phyloP scores from a whole-genome alignment of 148 eudicot genomes.

The Camellia japonica region DNA sequence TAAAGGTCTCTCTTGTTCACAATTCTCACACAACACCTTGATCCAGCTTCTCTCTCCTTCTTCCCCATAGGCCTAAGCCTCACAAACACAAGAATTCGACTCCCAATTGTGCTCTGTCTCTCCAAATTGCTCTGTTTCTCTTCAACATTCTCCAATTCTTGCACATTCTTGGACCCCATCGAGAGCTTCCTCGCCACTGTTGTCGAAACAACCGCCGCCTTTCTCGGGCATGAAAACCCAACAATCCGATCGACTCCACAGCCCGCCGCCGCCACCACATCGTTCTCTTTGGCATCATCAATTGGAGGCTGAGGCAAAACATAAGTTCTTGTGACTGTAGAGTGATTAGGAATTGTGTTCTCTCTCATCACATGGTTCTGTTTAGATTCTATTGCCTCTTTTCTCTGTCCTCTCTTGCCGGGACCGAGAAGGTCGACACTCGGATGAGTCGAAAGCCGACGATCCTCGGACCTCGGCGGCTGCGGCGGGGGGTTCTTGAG shows the following conservation, averaged over 20 bases:
- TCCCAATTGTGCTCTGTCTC: constrained; percentile 8
- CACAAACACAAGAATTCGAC: constrained; percentile 77
- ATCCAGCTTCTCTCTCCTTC: constrained; percentile 68
- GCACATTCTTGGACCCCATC: constrained; percentile 40
- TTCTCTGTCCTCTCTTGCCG: too few relatives aligned
- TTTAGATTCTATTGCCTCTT: constrained; percentile 4
- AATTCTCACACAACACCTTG: constrained; percentile 59
- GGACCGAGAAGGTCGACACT: too few relatives aligned
- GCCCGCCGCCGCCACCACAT: constrained; percentile 11
- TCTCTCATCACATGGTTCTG: constrained; percentile 37
- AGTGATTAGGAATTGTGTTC: constrained; percentile 35
- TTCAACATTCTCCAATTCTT: constrained; percentile 39
- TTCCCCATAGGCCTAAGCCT: constrained; percentile 83
- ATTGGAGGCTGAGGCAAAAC: constrained; percentile 42
- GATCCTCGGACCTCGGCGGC: too few relatives aligned
- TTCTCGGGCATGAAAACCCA: constrained; percentile 56
- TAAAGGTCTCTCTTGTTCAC: constrained; percentile 71
- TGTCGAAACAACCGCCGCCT: constrained; percentile 27
- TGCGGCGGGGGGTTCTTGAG: constrained; percentile 15
- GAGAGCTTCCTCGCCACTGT: constrained; percentile 68
- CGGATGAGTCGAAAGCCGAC: too few relatives aligned
- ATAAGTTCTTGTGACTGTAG: constrained; percentile 47
- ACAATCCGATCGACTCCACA: constrained; percentile 38
- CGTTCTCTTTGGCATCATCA: constrained; percentile 58
- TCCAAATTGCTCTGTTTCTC: constrained; percentile 23